A percentile compares a stretch with the other conserved stretches of the same genome.
Conservation (phyloP, 352 stramenopile genomes). For the Plasmopara viticola region DNA sequence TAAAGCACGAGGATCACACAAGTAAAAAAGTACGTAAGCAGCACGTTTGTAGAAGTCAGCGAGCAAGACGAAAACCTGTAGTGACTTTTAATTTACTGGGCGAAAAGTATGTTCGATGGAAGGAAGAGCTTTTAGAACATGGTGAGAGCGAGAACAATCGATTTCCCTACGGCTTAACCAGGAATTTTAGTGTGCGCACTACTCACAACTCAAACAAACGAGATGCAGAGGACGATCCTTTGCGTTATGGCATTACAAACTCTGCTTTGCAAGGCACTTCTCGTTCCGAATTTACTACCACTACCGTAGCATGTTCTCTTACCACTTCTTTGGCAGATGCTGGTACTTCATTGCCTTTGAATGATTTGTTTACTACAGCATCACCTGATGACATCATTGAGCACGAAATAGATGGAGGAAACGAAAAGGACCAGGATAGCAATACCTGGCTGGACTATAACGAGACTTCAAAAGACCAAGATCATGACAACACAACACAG, state of each 20-base stretch:
- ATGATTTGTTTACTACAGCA: not conserved
- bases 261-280: not conserved
- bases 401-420: not conserved
- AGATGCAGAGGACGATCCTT: slow-evolving; percentile 1
- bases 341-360: not conserved
- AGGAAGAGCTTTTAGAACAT: slow-evolving; percentile 9
- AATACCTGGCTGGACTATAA: not conserved
- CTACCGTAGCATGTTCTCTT: not conserved
- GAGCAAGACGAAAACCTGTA: slow-evolving; percentile 29
- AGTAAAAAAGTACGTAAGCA: slow-evolving; percentile 11
- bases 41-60: slow-evolving; percentile 23
- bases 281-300: not conserved
- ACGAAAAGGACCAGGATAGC: not conserved
- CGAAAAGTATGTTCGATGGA: slow-evolving; percentile 58
- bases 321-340: not conserved
- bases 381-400: slow-evolving; percentile 1
- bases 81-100: slow-evolving; percentile 63
- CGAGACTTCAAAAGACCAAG: not conserved
- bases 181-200: slow-evolving; percentile 13
- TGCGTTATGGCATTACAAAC: not conserved
- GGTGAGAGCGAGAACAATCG: slow-evolving; percentile 3
- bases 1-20: slow-evolving; percentile 7
- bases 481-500: not conserved
- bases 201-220: slow-evolving; percentile 12
- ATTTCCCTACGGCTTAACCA: slow-evolving; percentile 9